phyloP scores from a whole-genome alignment of 345 rosid genomes.

The Citrus hindsii region DNA sequence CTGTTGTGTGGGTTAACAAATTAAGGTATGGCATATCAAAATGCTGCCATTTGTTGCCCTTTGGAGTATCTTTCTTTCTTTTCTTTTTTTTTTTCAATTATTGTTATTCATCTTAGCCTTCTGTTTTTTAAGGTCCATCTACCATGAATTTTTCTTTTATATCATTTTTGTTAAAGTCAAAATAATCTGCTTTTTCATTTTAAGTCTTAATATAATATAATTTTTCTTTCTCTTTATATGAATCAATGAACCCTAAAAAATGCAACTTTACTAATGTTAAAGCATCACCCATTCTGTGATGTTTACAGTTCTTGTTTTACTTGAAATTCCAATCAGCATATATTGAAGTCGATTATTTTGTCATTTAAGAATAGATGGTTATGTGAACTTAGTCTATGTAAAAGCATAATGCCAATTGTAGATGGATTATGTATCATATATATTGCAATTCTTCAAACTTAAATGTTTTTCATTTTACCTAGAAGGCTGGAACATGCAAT shows the following conservation, averaged over 20 bases:
- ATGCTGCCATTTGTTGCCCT: neutral
- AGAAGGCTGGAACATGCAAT: neutral
- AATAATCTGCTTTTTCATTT: neutral
- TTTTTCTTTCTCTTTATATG: neutral
- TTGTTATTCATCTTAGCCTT: neutral
- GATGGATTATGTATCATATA: neutral
- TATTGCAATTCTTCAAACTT: neutral
- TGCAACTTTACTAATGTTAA: neutral
- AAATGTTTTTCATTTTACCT: neutral
- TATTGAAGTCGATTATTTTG: neutral
- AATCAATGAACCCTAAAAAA: neutral
- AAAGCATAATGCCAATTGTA: neutral
- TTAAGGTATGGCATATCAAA: conserved; percentile 48
- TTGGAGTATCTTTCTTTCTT: neutral
- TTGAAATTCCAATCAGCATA: neutral
- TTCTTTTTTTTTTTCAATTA: too few relatives aligned
- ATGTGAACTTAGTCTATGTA: neutral
- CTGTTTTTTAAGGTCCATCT: neutral
- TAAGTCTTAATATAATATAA: neutral
- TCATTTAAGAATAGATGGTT: neutral
- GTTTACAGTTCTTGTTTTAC: neutral
- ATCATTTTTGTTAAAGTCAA: neutral
- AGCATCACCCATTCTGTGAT: neutral
- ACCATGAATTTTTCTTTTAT: neutral
- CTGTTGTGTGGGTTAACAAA: conserved; percentile 96